Conservation (phyloP, 1,139 yeast species). For the Meyerozyma carpophila region DNA sequence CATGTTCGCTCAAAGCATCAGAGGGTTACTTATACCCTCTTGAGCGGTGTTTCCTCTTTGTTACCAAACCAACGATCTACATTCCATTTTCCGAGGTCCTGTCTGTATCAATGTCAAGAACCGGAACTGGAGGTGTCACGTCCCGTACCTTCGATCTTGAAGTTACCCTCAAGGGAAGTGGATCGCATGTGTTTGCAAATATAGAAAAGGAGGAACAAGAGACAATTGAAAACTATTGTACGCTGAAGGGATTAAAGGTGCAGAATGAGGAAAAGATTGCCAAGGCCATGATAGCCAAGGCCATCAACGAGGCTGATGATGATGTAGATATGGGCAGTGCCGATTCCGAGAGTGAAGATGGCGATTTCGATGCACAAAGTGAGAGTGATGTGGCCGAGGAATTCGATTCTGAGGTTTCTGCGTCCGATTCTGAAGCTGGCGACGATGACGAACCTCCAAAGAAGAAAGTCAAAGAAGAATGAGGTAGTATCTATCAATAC, state of each 20-base stretch:
- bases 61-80: slow-evolving; percentile 90
- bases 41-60: slow-evolving; percentile 84
- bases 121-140: slow-evolving; percentile 71
- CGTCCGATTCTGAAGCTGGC: slow-evolving; percentile 32
- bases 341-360: slow-evolving; percentile 66
- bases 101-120: slow-evolving; percentile 77
- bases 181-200: slow-evolving; percentile 80
- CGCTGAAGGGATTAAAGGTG: slow-evolving; percentile 71
- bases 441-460: slow-evolving; percentile 39
- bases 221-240: slow-evolving; percentile 68
- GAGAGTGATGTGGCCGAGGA: slow-evolving; percentile 82
- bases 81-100: slow-evolving; percentile 83
- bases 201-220: slow-evolving; percentile 89
- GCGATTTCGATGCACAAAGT: slow-evolving; percentile 58
- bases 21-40: slow-evolving; percentile 91
- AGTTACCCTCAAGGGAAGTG: slow-evolving; percentile 60
- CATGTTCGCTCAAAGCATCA: slow-evolving; percentile 90
- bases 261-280: slow-evolving; percentile 89
- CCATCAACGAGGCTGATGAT: slow-evolving; percentile 65
- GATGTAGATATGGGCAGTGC: slow-evolving; percentile 75
- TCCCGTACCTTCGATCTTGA: slow-evolving; percentile 93
- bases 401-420: slow-evolving; percentile 68
- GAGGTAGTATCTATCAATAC: slow-evolving; percentile 1
- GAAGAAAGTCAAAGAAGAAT: slow-evolving; percentile 37
- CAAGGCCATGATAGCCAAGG: slow-evolving; percentile 72